phyloP scores from a whole-genome alignment of 768 basidiomycete species.

The Leccinum broughii region DNA sequence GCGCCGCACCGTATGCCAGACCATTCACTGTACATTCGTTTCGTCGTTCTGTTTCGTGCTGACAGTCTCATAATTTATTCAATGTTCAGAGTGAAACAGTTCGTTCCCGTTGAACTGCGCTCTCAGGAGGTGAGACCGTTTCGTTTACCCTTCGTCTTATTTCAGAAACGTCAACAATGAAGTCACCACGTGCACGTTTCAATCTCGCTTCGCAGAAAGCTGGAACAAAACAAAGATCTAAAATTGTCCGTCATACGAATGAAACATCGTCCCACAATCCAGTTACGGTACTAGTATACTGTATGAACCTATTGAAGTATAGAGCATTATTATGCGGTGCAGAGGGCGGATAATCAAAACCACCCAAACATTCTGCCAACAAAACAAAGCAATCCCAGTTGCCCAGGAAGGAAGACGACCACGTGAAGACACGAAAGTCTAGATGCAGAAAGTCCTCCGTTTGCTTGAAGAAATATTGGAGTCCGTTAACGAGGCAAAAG shows the following conservation, averaged over 20 bases:
- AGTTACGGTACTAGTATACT: neutral
- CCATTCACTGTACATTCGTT: too few species aligned
- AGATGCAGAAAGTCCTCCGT: neutral
- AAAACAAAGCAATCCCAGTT: neutral
- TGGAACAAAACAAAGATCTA: neutral
- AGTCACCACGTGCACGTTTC: neutral
- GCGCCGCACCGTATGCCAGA: too few species aligned
- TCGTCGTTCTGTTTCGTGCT: too few species aligned
- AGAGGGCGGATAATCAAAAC: neutral
- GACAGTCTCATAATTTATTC: too few species aligned
- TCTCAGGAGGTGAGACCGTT: neutral
- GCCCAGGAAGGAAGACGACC: neutral
- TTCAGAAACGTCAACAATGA: too few species aligned
- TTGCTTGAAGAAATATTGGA: neutral
- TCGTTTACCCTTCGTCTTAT: too few species aligned
- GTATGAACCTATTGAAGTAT: neutral
- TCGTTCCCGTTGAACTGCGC: neutral
- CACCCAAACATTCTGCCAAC: neutral
- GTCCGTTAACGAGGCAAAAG: neutral
- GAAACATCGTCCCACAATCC: neutral
- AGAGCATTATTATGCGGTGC: neutral
- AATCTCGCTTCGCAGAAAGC: neutral
- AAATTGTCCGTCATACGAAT: neutral
- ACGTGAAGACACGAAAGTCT: slow-evolving; percentile 13
- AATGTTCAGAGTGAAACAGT: neutral